Conservation (phyloP, 208 protist species). For the Leptomonas seymouri region DNA sequence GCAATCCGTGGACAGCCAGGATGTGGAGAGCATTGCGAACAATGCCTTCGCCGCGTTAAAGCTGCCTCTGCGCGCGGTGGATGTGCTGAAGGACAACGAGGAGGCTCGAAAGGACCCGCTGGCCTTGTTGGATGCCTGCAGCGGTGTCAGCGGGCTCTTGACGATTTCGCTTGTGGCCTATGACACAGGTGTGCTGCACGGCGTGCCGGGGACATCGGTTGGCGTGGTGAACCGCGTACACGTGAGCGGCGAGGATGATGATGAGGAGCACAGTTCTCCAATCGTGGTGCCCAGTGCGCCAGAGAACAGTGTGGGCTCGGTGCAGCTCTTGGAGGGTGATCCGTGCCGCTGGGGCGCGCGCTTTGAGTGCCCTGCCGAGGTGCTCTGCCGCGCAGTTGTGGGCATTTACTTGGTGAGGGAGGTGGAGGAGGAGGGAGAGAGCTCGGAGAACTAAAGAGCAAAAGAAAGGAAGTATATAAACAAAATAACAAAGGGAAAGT, state of each 20-base stretch:
- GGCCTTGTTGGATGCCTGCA: conserved; percentile 57
- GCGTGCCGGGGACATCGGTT: conserved; percentile 70
- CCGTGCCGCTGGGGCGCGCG: conserved; percentile 69
- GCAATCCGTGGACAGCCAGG: conserved; percentile 31
- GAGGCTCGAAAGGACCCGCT: conserved; percentile 16
- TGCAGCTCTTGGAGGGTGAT: conserved; percentile 87
- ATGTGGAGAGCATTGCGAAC: conserved; percentile 63
- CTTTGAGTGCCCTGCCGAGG: conserved; percentile 51
- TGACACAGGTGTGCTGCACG: conserved; percentile 77
- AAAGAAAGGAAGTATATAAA: neutral
- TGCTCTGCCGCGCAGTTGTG: conserved; percentile 53
- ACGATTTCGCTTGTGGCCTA: conserved; percentile 82
- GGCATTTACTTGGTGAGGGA: conserved; percentile 66
- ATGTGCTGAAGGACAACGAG: conserved; percentile 37
- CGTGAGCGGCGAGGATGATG: conserved; percentile 22
- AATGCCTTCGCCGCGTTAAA: conserved; percentile 61
- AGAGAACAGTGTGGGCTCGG: conserved; percentile 34
- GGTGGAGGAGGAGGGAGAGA: conserved; percentile 30
- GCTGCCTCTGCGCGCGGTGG: conserved; percentile 64
- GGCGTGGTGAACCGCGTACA: conserved; percentile 80
- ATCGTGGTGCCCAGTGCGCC: conserved; percentile 6
- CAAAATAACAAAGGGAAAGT: no score
- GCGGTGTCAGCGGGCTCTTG: conserved; percentile 53
- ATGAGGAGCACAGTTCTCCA: conserved; percentile 8
- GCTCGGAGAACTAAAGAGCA: neutral